phyloP scores from a whole-genome alignment of 2,329 filamentous ascomycete species.

The Fusarium sp. region DNA sequence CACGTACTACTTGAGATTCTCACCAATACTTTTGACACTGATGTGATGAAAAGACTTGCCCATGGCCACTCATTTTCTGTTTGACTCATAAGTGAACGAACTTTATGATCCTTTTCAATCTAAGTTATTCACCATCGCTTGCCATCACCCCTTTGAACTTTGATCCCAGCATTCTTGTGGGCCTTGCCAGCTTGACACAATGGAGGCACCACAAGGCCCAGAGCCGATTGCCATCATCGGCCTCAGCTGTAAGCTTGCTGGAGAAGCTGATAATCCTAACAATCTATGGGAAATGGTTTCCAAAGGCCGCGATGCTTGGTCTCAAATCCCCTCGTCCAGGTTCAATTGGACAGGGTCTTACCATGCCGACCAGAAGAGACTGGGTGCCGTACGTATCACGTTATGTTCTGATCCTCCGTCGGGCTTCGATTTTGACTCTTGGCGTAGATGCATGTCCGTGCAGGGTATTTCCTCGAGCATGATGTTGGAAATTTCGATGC shows the following conservation, averaged over 20 bases:
- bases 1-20: no score
- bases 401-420: no score
- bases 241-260: neutral
- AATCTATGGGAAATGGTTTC: conserved; percentile 2
- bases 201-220: no score
- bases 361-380: neutral
- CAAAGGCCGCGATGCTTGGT: neutral
- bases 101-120: no score
- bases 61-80: no score
- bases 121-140: no score
- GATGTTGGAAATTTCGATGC: conserved; percentile 1
- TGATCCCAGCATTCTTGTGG: no score
- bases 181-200: no score
- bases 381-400: neutral
- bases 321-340: neutral
- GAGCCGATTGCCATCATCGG: conserved; percentile 5
- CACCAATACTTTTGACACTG: no score
- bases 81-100: no score
- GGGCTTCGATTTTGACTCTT: neutral
- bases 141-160: no score
- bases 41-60: no score
- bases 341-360: neutral
- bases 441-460: conserved; percentile 1
- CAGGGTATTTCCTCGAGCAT: neutral
- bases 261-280: neutral